Conservation (phyloP, 2,329 filamentous ascomycete genomes). For the Colletotrichum somersetense region DNA sequence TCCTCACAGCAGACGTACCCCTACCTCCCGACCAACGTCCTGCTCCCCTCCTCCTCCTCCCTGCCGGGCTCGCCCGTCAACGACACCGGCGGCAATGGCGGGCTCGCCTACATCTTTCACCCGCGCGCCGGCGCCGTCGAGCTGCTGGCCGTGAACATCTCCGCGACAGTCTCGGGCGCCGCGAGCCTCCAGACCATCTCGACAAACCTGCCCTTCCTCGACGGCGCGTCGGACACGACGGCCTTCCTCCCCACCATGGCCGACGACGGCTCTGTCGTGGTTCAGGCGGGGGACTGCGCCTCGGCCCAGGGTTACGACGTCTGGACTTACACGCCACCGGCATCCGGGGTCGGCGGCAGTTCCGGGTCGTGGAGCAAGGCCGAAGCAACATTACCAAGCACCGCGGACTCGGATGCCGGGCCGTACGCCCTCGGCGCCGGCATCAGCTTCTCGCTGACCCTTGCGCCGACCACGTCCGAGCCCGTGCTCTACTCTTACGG, state of each 20-base stretch:
- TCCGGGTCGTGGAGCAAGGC: slow-evolving; percentile 60
- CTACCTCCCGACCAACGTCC: slow-evolving; percentile 82
- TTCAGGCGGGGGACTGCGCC: slow-evolving; percentile 81
- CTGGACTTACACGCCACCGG: slow-evolving; percentile 74
- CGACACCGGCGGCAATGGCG: slow-evolving; percentile 60
- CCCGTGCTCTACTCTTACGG: slow-evolving; percentile 82
- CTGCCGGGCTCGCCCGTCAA: slow-evolving; percentile 57
- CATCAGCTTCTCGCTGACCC: slow-evolving; percentile 76
- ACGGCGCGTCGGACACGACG: slow-evolving; percentile 58
- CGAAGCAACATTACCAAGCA: slow-evolving; percentile 41
- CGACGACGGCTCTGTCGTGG: slow-evolving; percentile 75
- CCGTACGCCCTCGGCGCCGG: slow-evolving; percentile 67
- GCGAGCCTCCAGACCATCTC: slow-evolving; percentile 64
- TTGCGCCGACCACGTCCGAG: slow-evolving; percentile 64
- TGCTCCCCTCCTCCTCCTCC: slow-evolving; percentile 61
- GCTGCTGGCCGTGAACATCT: slow-evolving; percentile 76
- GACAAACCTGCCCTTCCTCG: slow-evolving; percentile 72
- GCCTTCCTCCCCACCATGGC: slow-evolving; percentile 78
- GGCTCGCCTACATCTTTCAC: slow-evolving; percentile 77
- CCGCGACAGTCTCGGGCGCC: slow-evolving; percentile 64
- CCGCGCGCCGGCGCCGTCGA: slow-evolving; percentile 61
- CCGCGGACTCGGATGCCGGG: slow-evolving; percentile 45
- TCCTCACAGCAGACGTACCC: slow-evolving; percentile 68
- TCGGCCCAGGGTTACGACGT: slow-evolving; percentile 65
- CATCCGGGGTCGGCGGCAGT: slow-evolving; percentile 53